Conservation (phyloP, 176 grass and related monocot species). For the Oryza coarctata region DNA sequence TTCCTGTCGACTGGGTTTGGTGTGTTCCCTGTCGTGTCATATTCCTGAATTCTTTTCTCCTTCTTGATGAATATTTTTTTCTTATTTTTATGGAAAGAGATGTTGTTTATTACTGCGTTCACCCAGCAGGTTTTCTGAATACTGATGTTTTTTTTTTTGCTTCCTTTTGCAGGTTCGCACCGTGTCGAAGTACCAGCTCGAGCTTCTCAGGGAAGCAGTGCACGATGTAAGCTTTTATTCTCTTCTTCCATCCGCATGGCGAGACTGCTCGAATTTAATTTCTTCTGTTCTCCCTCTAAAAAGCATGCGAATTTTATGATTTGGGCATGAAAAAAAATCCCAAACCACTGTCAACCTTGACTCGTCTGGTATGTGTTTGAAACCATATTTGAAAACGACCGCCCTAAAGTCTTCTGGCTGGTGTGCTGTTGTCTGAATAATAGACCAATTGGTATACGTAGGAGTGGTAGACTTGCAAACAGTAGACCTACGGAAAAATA, state of each 20-base stretch:
- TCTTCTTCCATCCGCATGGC: background rate
- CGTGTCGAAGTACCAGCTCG: constrained; percentile 54
- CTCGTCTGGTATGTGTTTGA: background rate
- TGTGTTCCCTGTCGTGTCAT: background rate
- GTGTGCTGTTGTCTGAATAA: background rate
- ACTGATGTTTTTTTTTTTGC: background rate
- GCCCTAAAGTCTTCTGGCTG: background rate
- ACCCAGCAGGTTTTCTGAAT: no score
- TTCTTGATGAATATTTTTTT: background rate
- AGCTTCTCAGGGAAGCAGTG: constrained; percentile 63
- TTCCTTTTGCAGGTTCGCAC: constrained; percentile 47
- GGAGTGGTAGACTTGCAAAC: background rate
- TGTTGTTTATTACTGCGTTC: background rate
- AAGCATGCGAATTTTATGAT: background rate
- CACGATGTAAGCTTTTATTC: constrained; percentile 50
- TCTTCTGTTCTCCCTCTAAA: background rate
- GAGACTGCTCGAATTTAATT: background rate
- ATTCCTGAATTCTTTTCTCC: background rate
- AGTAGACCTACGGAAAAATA: background rate
- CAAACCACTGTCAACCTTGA: background rate
- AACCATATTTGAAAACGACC: background rate
- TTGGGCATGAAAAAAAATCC: background rate
- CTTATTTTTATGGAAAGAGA: background rate
- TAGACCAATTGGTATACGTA: background rate
- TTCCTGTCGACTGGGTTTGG: background rate